Conservation (phyloP, 1,284 basidiomycete species). For the Lentinula novae-zelandiae region DNA sequence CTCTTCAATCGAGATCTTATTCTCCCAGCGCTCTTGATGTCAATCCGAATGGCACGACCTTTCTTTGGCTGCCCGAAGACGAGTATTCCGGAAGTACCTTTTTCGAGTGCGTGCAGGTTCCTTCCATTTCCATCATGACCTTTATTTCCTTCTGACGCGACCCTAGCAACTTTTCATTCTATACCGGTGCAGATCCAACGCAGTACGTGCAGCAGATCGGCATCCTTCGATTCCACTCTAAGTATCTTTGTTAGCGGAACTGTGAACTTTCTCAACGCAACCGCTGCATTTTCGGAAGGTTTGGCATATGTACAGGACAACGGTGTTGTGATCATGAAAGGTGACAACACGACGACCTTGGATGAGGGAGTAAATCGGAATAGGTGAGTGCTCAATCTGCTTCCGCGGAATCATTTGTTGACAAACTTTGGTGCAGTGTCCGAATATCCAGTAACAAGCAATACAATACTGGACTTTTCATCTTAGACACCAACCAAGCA, state of each 20-base stretch:
- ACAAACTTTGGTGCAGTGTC: conserved; percentile 41
- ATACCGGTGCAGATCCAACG: conserved; percentile 59
- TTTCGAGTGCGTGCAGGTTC: conserved; percentile 42
- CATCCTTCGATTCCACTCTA: background rate
- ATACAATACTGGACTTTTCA: conserved; percentile 67
- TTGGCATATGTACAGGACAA: conserved; percentile 53
- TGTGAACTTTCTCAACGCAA: conserved; percentile 56
- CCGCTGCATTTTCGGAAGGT: conserved; percentile 41
- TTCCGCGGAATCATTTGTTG: conserved; percentile 4
- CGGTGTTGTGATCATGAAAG: conserved; percentile 67
- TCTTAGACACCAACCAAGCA: conserved; percentile 62
- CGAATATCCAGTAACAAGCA: conserved; percentile 52
- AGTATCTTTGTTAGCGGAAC: conserved; percentile 41
- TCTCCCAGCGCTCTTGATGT: conserved; percentile 22
- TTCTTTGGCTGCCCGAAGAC: conserved; percentile 55
- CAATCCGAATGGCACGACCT: conserved; percentile 39
- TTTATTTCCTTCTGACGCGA: background rate
- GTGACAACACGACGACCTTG: conserved; percentile 59
- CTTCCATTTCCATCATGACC: background rate
- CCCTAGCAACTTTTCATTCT: conserved; percentile 55
- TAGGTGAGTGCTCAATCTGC: conserved; percentile 38
- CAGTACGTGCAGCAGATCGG: conserved; percentile 38
- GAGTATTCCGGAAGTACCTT: conserved; percentile 50
- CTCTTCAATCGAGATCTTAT: background rate
- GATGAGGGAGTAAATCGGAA: conserved; percentile 46